Base-by-base conservation (phyloP, 148 eudicot genomes). In the Rhododendron mucronatum region DNA sequence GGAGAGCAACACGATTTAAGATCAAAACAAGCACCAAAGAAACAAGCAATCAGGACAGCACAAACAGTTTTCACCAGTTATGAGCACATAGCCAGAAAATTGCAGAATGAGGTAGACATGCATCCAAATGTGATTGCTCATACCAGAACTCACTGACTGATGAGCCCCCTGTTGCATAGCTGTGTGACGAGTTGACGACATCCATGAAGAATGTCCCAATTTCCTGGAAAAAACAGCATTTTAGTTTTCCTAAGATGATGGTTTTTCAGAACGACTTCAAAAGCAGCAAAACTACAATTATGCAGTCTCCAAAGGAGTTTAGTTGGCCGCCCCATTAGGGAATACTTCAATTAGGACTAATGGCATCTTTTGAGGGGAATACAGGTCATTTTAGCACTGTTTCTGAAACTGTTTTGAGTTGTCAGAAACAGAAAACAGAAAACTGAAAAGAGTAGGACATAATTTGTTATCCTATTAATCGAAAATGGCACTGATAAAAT, bases 101-200 rank as follows among this genome's bases (percentile, higher is more conserved):
- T 23, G 37, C 15, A 30, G 39, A 71, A 71, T 30, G 41, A 45
- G 41, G n/a, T 57, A 23, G 14, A 71, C 21, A 44, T 73, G 14
- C 12, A 26, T 20, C n/a, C 21, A 20, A 44, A 47, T 26, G 61
- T 53, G n/a, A 53, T 26, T 41, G 3, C 21, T 9, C 16, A 2
- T 92, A 97, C 99, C 99, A 97, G 86, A 89, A 90, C 69, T 97
- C 98, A 4, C 44, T 5, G 21, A 81, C 93, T 51, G 98, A 94
- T 82, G 99, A 93, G 44, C 99, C 99, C 73, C 98, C 99, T 2
- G 99, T 97, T 74, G 96, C 95, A 83, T 90, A 97, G 90, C 86
- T 87, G 30, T 97, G 98, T 39, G 98, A 94, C 37, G 98, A 87
- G 78, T 94, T 97, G 18, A 97, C 93, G 67, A 92, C 89, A 88